A percentile compares a stretch with the other conserved stretches of the same genome.
Evolutionary conservation across 352 stramenopile genomes (phyloP).

Genomic region (Phytophthora tubulina): DNA sequence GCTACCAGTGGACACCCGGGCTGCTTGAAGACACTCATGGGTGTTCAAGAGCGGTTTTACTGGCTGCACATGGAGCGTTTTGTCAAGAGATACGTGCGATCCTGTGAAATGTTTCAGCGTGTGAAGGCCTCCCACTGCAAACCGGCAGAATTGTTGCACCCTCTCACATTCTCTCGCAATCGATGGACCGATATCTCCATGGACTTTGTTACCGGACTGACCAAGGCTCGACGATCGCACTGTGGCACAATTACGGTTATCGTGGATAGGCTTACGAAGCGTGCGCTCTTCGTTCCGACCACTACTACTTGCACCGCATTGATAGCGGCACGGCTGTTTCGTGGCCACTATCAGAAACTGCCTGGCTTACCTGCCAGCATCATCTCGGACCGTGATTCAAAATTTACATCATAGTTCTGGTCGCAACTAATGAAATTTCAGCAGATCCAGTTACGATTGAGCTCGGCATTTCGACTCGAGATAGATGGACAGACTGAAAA

Average conservation of each 20-base stretch:
- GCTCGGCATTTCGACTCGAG: slow-evolving; percentile 20
- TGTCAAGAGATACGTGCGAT: slow-evolving; percentile 9
- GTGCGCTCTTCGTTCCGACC: neutral
- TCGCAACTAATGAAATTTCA: slow-evolving; percentile 16
- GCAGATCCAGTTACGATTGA: slow-evolving; percentile 20
- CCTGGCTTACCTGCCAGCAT: neutral
- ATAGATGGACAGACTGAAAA: slow-evolving; percentile 35
- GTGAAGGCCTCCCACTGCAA: slow-evolving; percentile 21
- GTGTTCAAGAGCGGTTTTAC: slow-evolving; percentile 26
- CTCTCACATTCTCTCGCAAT: slow-evolving; percentile 16
- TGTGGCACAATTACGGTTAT: slow-evolving; percentile 1
- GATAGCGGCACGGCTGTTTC: neutral
- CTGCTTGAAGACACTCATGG: neutral
- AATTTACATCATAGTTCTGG: slow-evolving; percentile 36
- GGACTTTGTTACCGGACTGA: slow-evolving; percentile 31
- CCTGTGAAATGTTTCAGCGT: slow-evolving; percentile 30
- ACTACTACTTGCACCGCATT: neutral
- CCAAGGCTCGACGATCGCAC: neutral
- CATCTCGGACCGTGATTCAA: slow-evolving; percentile 22
- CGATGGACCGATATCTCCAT: slow-evolving; percentile 33
- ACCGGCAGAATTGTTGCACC: slow-evolving; percentile 21
- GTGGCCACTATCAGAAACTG: neutral
- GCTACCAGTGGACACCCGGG: neutral
- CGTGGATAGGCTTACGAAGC: neutral
- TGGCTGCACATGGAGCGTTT: slow-evolving; percentile 25